Conservation (phyloP, 1,139 yeast species). For the Casaregolazyma lundiana region DNA sequence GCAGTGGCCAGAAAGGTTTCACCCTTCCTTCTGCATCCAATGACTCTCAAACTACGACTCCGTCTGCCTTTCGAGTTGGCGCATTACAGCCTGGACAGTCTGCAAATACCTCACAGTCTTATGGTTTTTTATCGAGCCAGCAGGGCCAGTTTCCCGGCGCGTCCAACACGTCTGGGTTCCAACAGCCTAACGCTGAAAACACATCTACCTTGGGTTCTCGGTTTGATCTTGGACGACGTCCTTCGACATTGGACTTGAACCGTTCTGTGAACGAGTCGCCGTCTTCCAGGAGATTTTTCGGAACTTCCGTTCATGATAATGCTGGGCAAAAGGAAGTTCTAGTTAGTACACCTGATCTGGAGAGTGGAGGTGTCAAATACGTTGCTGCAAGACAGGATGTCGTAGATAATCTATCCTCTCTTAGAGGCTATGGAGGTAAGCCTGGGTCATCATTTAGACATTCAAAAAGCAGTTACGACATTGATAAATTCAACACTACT, state of each 20-base stretch:
- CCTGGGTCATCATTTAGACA: neutral
- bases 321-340: slow-evolving; percentile 5
- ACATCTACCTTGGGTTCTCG: neutral
- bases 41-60: neutral
- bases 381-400: slow-evolving; percentile 2
- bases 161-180: neutral
- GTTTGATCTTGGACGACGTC: neutral
- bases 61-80: neutral
- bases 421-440: slow-evolving; percentile 6
- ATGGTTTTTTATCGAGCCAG: neutral
- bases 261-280: neutral
- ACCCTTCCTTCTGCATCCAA: neutral
- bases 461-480: neutral
- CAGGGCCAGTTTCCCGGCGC: neutral
- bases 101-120: neutral
- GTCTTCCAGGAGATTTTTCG: neutral
- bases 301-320: neutral
- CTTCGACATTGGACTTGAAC: neutral
- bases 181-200: slow-evolving; percentile 1
- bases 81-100: neutral
- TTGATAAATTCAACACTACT: slow-evolving; percentile 2
- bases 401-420: slow-evolving; percentile 4
- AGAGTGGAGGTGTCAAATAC: slow-evolving; percentile 1
- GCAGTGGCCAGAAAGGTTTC: neutral
- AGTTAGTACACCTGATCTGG: slow-evolving; percentile 8